A percentile compares a stretch with the other conserved stretches of the same genome.
Conservation (phyloP, 2,329 filamentous ascomycete genomes). For the Pseudocercospora eumusae region DNA sequence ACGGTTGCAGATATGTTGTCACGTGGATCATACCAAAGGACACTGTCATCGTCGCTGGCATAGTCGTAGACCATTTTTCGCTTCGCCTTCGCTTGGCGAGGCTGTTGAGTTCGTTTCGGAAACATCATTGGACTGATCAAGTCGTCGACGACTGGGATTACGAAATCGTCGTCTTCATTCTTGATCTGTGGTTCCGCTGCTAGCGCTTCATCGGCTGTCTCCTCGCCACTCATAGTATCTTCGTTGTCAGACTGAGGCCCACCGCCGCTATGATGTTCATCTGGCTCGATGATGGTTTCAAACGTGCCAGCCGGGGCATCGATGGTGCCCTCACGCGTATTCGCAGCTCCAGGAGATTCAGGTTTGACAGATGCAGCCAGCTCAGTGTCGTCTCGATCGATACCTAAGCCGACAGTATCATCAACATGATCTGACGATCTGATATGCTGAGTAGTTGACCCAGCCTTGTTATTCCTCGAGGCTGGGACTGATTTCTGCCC, state of each 20-base stretch:
- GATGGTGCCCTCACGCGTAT: neutral
- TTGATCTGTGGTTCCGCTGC: neutral
- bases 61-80: neutral
- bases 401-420: neutral
- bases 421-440: neutral
- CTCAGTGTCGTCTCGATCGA: neutral
- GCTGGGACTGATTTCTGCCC: neutral
- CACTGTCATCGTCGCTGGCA: neutral
- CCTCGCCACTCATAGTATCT: neutral
- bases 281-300: neutral
- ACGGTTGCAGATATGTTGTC: neutral
- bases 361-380: neutral
- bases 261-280: neutral
- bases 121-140: neutral
- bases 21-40: neutral
- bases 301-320: neutral
- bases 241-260: neutral
- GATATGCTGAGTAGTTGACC: neutral
- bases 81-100: neutral
- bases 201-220: neutral
- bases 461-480: neutral
- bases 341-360: neutral
- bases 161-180: neutral
- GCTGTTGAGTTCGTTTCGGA: neutral
- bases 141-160: neutral